Percentiles rank a stretch among this genome's conserved stretches.
phyloP scores from a whole-genome alignment of 495 filamentous ascomycete species.

The Aspergillus kassunensis region DNA sequence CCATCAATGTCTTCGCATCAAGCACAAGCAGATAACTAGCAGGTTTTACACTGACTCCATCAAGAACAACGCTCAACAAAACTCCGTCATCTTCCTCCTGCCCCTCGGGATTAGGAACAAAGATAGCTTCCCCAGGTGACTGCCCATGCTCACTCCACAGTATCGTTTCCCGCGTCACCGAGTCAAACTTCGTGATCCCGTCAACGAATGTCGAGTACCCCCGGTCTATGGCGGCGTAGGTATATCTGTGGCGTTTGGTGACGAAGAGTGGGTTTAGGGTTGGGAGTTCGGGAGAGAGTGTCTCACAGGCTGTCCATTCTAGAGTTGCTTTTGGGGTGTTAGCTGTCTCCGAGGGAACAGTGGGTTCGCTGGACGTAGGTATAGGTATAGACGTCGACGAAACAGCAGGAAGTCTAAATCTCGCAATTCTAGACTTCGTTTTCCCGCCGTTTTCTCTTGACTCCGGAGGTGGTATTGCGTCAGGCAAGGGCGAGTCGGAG shows the following conservation, averaged over 20 bases:
- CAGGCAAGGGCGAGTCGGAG: constrained; percentile 32
- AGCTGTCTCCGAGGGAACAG: neutral
- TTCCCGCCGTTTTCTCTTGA: constrained; percentile 23
- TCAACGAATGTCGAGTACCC: constrained; percentile 62
- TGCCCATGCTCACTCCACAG: constrained; percentile 61
- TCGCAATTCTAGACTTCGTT: constrained; percentile 35
- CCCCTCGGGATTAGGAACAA: constrained; percentile 49
- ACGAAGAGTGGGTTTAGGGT: constrained; percentile 59
- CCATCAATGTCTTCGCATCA: constrained; percentile 63
- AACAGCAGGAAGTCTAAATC: constrained; percentile 15
- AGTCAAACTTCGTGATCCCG: constrained; percentile 65
- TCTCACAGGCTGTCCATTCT: constrained; percentile 30
- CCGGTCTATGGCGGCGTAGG: constrained; percentile 55
- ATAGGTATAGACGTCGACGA: no score
- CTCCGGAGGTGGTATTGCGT: constrained; percentile 8
- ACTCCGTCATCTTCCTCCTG: constrained; percentile 62
- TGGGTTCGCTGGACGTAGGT: neutral
- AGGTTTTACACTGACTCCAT: constrained; percentile 54
- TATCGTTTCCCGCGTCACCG: constrained; percentile 40
- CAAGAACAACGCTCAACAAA: constrained; percentile 66
- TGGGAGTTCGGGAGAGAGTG: constrained; percentile 56
- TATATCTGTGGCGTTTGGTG: constrained; percentile 56
- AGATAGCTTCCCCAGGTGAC: constrained; percentile 71
- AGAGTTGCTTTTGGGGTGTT: constrained; percentile 21
- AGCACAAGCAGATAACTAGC: constrained; percentile 67